These are phyloP conservation scores for Theileria annulata DNA, from an alignment of 169 alveolate genomes.

Conservation along the genomic window DNA sequence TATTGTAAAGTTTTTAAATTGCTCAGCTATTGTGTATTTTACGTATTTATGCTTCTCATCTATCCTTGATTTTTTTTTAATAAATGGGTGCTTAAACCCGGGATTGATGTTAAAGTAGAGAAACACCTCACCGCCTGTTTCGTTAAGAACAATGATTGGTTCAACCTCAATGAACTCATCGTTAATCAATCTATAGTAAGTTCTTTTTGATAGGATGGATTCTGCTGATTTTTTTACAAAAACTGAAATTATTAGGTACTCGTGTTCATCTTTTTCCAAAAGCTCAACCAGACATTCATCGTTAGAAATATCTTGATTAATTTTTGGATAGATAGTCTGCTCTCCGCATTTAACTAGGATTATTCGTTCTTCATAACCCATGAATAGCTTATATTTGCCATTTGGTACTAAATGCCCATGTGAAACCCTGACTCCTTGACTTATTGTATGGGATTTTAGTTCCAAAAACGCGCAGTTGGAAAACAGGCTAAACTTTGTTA, in stretches of 20 bases:
- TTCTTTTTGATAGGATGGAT: not conserved
- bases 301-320: not conserved
- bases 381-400: not conserved
- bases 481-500: not conserved
- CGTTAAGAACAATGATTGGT: not conserved
- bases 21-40: not conserved
- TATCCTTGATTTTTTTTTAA: not conserved
- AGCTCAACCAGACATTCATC: not conserved
- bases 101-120: not conserved
- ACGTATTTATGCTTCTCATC: not conserved
- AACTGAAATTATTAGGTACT: not conserved
- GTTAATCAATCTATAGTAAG: not conserved
- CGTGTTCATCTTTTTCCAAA: not conserved
- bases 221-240: not conserved
- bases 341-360: not conserved
- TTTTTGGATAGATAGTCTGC: not conserved
- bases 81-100: not conserved
- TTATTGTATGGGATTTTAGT: not conserved
- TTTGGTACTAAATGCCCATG: not conserved
- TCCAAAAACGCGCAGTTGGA: not conserved
- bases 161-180: not conserved
- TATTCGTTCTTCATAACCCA: constrained; percentile 7
- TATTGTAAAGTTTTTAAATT: not conserved
- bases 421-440: not conserved
- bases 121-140: not conserved